A percentile compares a stretch with the other conserved stretches of the same genome.
Conservation (phyloP, 345 rosid genomes). For the Acer saccharum region DNA sequence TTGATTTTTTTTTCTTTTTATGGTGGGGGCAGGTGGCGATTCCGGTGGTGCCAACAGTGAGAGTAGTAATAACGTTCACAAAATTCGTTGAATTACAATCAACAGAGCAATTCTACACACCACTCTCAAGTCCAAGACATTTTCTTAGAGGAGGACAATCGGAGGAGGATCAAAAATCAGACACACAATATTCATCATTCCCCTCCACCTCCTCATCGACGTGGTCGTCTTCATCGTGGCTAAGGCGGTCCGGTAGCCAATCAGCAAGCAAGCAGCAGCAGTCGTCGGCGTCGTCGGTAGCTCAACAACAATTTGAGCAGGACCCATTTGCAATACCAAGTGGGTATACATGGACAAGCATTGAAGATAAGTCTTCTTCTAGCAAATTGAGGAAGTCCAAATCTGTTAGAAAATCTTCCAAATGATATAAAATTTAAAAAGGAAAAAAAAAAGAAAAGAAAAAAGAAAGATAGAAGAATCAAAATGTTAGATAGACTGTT, state of each 20-base stretch:
- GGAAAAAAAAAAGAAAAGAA: not conserved
- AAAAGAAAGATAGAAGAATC: not conserved
- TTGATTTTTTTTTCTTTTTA: conserved; percentile 13
- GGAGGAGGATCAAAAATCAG: conserved; percentile 46
- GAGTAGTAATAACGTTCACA: conserved; percentile 93
- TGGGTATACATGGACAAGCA: conserved; percentile 77
- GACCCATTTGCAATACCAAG: conserved; percentile 88
- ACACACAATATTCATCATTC: conserved; percentile 28
- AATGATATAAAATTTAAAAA: conserved; percentile 21
- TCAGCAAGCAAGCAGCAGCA: conserved; percentile 50
- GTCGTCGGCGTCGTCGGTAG: conserved; percentile 5
- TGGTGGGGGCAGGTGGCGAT: conserved; percentile 73
- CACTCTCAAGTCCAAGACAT: conserved; percentile 80
- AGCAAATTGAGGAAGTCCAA: conserved; percentile 57
- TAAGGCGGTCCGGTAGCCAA: conserved; percentile 52
- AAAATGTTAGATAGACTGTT: not conserved
- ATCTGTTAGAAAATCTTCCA: conserved; percentile 57
- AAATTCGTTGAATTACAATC: conserved; percentile 85
- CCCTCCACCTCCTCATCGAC: conserved; percentile 33
- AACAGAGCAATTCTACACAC: conserved; percentile 83
- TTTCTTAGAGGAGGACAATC: conserved; percentile 29
- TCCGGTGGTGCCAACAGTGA: conserved; percentile 96
- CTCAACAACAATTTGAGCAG: conserved; percentile 20
- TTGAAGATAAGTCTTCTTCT: conserved; percentile 39
- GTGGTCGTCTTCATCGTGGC: conserved; percentile 45